Evolutionary conservation across 495 filamentous ascomycete genomes (phyloP).

Genomic region (Penicillium lagena): DNA sequence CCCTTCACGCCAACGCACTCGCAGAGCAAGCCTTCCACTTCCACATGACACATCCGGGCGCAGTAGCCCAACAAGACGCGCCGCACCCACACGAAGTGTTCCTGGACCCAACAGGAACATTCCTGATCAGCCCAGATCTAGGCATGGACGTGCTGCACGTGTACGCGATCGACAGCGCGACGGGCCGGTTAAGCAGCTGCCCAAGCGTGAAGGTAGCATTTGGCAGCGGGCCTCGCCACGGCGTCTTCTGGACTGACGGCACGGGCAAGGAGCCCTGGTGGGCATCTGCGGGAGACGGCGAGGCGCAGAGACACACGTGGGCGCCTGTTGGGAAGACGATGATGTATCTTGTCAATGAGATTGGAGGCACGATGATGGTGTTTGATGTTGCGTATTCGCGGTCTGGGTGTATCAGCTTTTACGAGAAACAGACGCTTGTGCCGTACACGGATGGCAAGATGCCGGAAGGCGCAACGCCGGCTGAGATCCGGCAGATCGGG

Average conservation of each 20-base stretch:
- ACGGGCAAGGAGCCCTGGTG: constrained; percentile 1
- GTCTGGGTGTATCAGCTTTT: constrained; percentile 35
- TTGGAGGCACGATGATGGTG: constrained; percentile 49
- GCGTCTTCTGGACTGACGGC: constrained; percentile 43
- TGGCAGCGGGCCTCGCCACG: constrained; percentile 65
- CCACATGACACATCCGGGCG: constrained; percentile 40
- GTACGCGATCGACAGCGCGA: constrained; percentile 45
- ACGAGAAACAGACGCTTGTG: constrained; percentile 20
- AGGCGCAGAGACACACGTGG: constrained; percentile 7
- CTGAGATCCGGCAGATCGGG: constrained; percentile 26
- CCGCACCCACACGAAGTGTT: constrained; percentile 68
- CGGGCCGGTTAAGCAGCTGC: constrained; percentile 21
- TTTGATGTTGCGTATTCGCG: constrained; percentile 52
- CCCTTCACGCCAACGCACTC: constrained; percentile 11
- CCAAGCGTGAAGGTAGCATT: constrained; percentile 22
- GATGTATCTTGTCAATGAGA: constrained; percentile 60
- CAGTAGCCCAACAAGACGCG: constrained; percentile 51
- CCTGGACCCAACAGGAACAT: constrained; percentile 62
- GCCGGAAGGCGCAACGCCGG: constrained; percentile 26
- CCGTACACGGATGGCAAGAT: constrained; percentile 23
- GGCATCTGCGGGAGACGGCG: background rate
- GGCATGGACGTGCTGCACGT: constrained; percentile 66
- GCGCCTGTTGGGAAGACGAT: constrained; percentile 25
- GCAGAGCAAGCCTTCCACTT: constrained; percentile 46
- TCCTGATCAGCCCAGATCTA: constrained; percentile 62